phyloP scores from a whole-genome alignment of 2,329 filamentous ascomycete genomes.

The Corynespora cassiicola region DNA sequence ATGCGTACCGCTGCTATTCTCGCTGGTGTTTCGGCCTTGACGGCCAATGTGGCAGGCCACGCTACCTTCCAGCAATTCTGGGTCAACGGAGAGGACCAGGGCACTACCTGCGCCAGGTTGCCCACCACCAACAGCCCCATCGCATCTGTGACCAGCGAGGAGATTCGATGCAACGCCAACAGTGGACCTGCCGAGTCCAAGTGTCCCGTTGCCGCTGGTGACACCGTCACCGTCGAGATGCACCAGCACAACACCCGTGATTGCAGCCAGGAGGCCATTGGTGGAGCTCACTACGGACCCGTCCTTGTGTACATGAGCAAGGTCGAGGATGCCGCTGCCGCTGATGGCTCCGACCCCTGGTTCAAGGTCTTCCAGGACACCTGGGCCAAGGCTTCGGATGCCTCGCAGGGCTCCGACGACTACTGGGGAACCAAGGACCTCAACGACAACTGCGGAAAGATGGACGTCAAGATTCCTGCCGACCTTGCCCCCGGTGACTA shows the following conservation, averaged over 20 bases:
- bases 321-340: too few relatives aligned
- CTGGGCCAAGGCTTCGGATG: conserved; percentile 54
- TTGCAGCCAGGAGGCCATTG: conserved; percentile 31
- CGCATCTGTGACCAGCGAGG: conserved; percentile 5
- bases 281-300: conserved; percentile 23
- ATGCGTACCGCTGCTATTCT: conserved; percentile 23
- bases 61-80: conserved; percentile 43
- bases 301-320: too few relatives aligned
- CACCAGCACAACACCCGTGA: conserved; percentile 51
- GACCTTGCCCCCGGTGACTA: conserved; percentile 50
- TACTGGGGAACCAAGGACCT: conserved; percentile 51
- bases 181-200: conserved; percentile 42
- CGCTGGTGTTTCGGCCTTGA: conserved; percentile 19
- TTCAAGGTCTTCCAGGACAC: conserved; percentile 63
- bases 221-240: conserved; percentile 53
- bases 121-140: conserved; percentile 46
- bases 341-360: too few relatives aligned
- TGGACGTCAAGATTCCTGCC: conserved; percentile 50
- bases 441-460: conserved; percentile 52
- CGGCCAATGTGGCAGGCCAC: conserved; percentile 22
- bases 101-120: conserved; percentile 29
- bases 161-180: conserved; percentile 27
- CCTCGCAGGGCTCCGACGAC: conserved; percentile 44
- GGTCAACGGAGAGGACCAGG: conserved; percentile 37
- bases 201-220: conserved; percentile 56